A percentile compares a stretch with the other conserved stretches of the same genome.
phyloP scores from a whole-genome alignment of 228 moss, liverwort and hornwort genomes.

The Sphagnum fallax region DNA sequence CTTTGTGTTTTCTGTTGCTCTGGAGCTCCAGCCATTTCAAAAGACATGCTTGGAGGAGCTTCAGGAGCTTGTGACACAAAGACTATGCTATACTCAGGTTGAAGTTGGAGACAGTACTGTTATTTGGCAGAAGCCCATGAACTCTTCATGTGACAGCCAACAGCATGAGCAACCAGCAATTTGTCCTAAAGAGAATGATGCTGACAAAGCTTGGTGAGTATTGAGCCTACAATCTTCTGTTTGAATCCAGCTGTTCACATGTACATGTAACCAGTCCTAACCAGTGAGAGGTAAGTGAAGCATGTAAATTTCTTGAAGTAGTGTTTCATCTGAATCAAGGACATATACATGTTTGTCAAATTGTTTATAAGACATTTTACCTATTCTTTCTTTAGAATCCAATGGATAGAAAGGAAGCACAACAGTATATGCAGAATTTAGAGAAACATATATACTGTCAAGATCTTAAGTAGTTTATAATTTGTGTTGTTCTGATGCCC shows the following conservation, averaged over 20 bases:
- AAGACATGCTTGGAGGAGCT: not conserved
- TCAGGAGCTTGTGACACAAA: not conserved
- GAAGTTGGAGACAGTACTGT: slow-evolving; percentile 2
- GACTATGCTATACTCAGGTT: slow-evolving; percentile 1
- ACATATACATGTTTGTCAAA: too few relatives aligned
- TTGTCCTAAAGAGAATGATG: not conserved
- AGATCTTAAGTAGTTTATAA: not conserved
- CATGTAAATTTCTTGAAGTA: too few relatives aligned
- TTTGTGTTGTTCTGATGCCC: not conserved
- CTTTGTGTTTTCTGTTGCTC: slow-evolving; percentile 43
- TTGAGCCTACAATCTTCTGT: not conserved
- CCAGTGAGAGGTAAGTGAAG: not conserved
- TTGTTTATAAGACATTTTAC: too few relatives aligned
- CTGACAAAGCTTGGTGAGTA: slow-evolving; percentile 2
- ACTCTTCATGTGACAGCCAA: not conserved
- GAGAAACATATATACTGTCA: too few relatives aligned
- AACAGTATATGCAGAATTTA: too few relatives aligned
- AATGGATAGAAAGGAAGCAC: too few relatives aligned
- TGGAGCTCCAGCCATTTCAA: not conserved
- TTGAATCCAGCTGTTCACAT: not conserved
- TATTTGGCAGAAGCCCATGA: slow-evolving; percentile 1
- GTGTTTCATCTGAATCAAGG: too few relatives aligned
- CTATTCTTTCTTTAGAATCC: too few relatives aligned
- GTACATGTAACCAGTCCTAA: not conserved
- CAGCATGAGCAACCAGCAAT: not conserved